A percentile compares a stretch with the other conserved stretches of the same genome.
Conservation (phyloP, 2,329 filamentous ascomycete genomes). For the Microascus cirrosus region DNA sequence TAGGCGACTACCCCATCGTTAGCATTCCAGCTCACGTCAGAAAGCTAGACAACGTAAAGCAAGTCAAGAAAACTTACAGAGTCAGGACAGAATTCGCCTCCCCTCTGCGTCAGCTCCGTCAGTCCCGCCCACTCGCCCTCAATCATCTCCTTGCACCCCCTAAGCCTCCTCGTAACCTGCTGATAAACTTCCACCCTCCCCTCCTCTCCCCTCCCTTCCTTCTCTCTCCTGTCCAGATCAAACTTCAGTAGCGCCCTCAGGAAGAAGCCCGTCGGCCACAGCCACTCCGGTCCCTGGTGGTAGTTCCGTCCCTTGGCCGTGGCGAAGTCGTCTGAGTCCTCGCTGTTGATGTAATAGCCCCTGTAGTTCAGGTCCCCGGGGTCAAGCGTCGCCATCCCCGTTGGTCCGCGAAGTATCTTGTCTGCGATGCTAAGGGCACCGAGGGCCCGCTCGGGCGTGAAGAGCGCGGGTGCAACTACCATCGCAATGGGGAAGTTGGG, state of each 20-base stretch:
- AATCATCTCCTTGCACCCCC: conserved; percentile 78
- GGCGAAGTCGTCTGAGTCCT: conserved; percentile 83
- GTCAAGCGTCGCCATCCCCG: conserved; percentile 92
- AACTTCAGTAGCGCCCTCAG: conserved; percentile 85
- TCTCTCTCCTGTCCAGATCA: conserved; percentile 57
- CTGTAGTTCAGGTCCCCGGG: conserved; percentile 87
- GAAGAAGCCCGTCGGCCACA: conserved; percentile 97
- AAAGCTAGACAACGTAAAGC: conserved; percentile 12
- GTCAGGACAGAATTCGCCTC: conserved; percentile 72
- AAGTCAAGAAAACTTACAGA: conserved; percentile 51
- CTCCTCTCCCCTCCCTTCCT: conserved; percentile 16
- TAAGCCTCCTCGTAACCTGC: conserved; percentile 76
- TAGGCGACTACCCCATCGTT: conserved; percentile 58
- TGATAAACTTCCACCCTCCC: conserved; percentile 83
- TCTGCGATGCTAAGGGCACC: conserved; percentile 73
- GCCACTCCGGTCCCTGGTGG: conserved; percentile 95
- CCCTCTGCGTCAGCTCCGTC: conserved; percentile 85
- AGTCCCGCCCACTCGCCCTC: conserved; percentile 81
- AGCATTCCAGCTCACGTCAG: background rate
- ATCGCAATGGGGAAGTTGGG: conserved; percentile 93
- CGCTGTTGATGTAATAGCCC: conserved; percentile 88
- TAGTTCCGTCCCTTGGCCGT: conserved; percentile 95
- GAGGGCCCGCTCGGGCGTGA: conserved; percentile 67
- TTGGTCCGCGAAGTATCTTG: conserved; percentile 67
- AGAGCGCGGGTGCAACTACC: conserved; percentile 83